Percentiles rank a stretch among this genome's conserved stretches.
Conservation (phyloP, 2,329 filamentous ascomycete species). For the Nannizziopsis barbatae region DNA sequence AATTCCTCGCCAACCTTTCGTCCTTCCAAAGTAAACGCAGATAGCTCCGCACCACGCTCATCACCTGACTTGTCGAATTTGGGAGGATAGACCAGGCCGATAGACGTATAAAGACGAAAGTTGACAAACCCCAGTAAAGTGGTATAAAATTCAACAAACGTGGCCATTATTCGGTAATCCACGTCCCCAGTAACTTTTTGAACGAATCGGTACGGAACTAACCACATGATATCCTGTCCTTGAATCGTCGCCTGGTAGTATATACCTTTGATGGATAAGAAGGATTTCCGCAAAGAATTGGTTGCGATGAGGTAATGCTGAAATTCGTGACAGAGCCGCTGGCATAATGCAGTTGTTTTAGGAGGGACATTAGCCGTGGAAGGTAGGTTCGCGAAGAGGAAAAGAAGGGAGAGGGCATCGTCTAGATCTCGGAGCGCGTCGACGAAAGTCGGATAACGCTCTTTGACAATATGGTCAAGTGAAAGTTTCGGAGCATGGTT, state of each 20-base stretch:
- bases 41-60: constrained; percentile 78
- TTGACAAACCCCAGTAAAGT: constrained; percentile 93
- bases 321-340: constrained; percentile 87
- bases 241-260: constrained; percentile 98
- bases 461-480: constrained; percentile 92
- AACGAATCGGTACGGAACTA: constrained; percentile 96
- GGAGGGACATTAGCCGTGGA: constrained; percentile 79
- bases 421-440: constrained; percentile 91
- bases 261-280: constrained; percentile 97
- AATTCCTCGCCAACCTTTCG: constrained; percentile 44
- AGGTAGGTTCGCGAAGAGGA: constrained; percentile 92
- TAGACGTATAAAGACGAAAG: constrained; percentile 81
- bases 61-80: constrained; percentile 84
- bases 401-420: constrained; percentile 92
- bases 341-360: constrained; percentile 91
- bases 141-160: constrained; percentile 98
- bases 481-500: constrained; percentile 81
- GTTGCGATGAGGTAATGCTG: constrained; percentile 94
- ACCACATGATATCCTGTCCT: constrained; percentile 92
- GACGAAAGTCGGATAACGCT: constrained; percentile 93
- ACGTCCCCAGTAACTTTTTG: constrained; percentile 88
- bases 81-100: constrained; percentile 88
- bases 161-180: constrained; percentile 98
- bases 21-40: constrained; percentile 81
- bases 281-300: constrained; percentile 85